Evolutionary conservation across 352 stramenopile species (phyloP).

Genomic region (Globisporangium yorkense): DNA sequence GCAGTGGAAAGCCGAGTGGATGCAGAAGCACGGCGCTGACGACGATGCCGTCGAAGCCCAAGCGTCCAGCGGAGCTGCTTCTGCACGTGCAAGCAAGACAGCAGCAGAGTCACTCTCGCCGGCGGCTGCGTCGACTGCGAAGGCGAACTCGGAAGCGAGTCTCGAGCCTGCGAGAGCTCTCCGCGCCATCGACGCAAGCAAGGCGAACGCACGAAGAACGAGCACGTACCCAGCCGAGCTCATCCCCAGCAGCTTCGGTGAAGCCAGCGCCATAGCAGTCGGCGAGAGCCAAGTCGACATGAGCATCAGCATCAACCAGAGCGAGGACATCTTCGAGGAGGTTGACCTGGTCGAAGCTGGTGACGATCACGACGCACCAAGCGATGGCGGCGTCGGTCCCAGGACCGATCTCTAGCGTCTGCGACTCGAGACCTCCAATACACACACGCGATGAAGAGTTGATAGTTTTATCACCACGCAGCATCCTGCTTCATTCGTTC

Average conservation of each 20-base stretch:
- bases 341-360: conserved; percentile 11
- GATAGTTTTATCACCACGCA: too few species aligned
- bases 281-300: conserved; percentile 29
- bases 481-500: conserved; percentile 5
- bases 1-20: conserved; percentile 38
- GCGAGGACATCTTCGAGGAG: conserved; percentile 47
- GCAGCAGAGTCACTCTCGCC: not conserved
- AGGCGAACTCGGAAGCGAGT: not conserved
- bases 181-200: not conserved
- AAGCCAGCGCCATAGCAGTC: conserved; percentile 2
- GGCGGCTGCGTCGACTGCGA: not conserved
- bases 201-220: conserved; percentile 9
- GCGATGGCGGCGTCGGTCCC: not conserved
- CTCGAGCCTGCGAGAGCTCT: not conserved
- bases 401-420: not conserved
- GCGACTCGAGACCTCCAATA: not conserved
- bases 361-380: not conserved
- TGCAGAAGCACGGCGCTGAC: conserved; percentile 28
- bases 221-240: conserved; percentile 15
- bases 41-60: conserved; percentile 3
- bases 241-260: not conserved
- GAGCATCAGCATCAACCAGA: conserved; percentile 35
- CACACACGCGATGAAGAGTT: not conserved
- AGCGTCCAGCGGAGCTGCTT: not conserved
- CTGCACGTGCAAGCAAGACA: conserved; percentile 1